These are phyloP conservation scores for Pseudogymnoascus sp. DNA, from an alignment of 2,329 filamentous ascomycete species.

Conservation along the genomic window DNA sequence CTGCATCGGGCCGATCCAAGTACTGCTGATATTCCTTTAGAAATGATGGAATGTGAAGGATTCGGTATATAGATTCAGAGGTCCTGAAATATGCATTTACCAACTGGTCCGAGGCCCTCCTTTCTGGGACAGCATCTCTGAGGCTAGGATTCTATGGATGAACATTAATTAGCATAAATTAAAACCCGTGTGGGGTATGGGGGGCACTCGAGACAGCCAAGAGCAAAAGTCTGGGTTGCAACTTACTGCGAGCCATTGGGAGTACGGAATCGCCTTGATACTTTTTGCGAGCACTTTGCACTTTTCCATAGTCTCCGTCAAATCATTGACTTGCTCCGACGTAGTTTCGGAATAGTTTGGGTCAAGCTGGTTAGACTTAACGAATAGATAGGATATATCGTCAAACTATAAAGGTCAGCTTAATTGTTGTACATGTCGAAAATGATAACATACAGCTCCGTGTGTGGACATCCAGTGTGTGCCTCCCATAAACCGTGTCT, in stretches of 20 bases:
- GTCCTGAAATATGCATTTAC: slow-evolving; percentile 34
- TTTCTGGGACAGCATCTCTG: slow-evolving; percentile 16
- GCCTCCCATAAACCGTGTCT: slow-evolving; percentile 21
- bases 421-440: neutral
- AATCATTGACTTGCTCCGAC: neutral
- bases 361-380: slow-evolving; percentile 10
- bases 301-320: slow-evolving; percentile 12
- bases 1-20: slow-evolving; percentile 27
- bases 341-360: slow-evolving; percentile 1
- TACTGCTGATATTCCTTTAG: slow-evolving; percentile 34
- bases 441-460: slow-evolving; percentile 14
- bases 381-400: slow-evolving; percentile 11
- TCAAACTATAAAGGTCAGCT: slow-evolving; percentile 15
- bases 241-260: slow-evolving; percentile 9
- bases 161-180: neutral
- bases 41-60: slow-evolving; percentile 40
- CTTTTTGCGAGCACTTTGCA: slow-evolving; percentile 18
- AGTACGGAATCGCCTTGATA: slow-evolving; percentile 15
- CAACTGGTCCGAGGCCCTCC: slow-evolving; percentile 27
- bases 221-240: neutral
- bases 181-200: neutral
- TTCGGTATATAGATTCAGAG: slow-evolving; percentile 35
- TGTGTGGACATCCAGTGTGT: slow-evolving; percentile 23
- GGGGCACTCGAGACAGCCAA: neutral
- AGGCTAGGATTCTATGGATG: slow-evolving; percentile 12